These are phyloP conservation scores for Magnaporthiopsis poae DNA, from an alignment of 2,329 filamentous ascomycete species.

Conservation along the genomic window DNA sequence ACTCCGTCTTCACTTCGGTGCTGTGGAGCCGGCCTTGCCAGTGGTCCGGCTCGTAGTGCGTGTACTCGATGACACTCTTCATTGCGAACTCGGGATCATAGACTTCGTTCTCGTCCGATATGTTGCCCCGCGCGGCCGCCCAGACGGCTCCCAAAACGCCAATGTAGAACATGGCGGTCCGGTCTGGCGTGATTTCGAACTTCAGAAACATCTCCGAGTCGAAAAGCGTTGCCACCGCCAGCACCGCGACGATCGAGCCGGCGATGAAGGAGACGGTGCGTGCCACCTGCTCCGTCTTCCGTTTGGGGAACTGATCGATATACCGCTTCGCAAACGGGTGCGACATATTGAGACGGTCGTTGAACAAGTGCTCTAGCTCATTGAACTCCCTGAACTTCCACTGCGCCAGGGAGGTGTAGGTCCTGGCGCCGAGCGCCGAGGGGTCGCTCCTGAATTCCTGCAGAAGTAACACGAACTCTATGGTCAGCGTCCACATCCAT, in stretches of 20 bases:
- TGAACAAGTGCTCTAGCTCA: slow-evolving; percentile 83
- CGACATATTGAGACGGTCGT: slow-evolving; percentile 84
- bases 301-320: slow-evolving; percentile 90
- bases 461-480: not conserved
- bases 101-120: slow-evolving; percentile 78
- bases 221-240: slow-evolving; percentile 73
- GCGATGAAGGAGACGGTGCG: slow-evolving; percentile 79
- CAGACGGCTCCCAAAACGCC: slow-evolving; percentile 74
- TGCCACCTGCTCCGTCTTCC: slow-evolving; percentile 77
- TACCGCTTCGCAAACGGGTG: slow-evolving; percentile 88
- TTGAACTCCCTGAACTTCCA: slow-evolving; percentile 99
- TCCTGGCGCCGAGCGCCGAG: slow-evolving; percentile 71
- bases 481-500: slow-evolving; percentile 12
- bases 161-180: slow-evolving; percentile 84
- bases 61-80: slow-evolving; percentile 81
- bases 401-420: slow-evolving; percentile 85
- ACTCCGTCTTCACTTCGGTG: slow-evolving; percentile 84
- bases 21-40: slow-evolving; percentile 89
- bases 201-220: slow-evolving; percentile 84
- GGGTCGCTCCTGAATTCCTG: slow-evolving; percentile 94
- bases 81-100: slow-evolving; percentile 89
- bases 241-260: slow-evolving; percentile 74
- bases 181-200: slow-evolving; percentile 82
- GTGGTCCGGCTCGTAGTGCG: slow-evolving; percentile 78
- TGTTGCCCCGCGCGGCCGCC: slow-evolving; percentile 69